Evolutionary conservation across 108 stramenopile species (phyloP), one percentile per base, ranked within the genome.

Genomic region (Epipyxis sp.): DNA sequence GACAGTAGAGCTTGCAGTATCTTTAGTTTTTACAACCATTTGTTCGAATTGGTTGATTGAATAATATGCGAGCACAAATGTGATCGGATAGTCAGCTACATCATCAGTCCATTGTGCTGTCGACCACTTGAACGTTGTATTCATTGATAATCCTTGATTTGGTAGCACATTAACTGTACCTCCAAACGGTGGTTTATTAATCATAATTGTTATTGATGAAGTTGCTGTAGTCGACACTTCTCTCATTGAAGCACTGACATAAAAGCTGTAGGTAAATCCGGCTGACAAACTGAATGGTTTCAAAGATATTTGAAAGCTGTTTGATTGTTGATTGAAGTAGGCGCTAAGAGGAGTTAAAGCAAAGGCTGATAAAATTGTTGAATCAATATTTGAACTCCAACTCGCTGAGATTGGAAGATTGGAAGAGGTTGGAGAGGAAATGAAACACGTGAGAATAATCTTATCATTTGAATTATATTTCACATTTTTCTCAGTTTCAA

Each of bases 391-490:
- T n/a, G n/a, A n/a, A n/a, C n/a, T n/a, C n/a, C n/a, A n/a, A 65
- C 61, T 65, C 61, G 61, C 61, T 32, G 34, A 65, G 61, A 16
- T 65, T 16, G 61, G 61, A 32, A 65, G 20, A 65, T 16, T 65
- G 34, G 61, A 65, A 65, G 61, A 32, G 34, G 61, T 65, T n/a
- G n/a, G n/a, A n/a, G n/a, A n/a, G 61, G 61, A 16, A 65, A 65
- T 65, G 20, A 32, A 32, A 32, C 20, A 16, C 34, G 34, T 32
- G 34, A 32, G 61, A 32, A 65, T 32, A 65, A n/a, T n/a, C n/a
- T n/a, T n/a, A n/a, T n/a, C n/a, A n/a, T n/a, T n/a, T n/a, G n/a
- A n/a, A n/a, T n/a, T n/a, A n/a, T n/a, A n/a, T n/a, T 16, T 32
- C 61, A 16, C 30, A 65, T 16, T 32, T 32, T 25, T 65, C 61